Evolutionary conservation across 208 protist species (phyloP), one percentile per base, ranked within the genome.

Genomic region (Trypanosomatidae sp.): DNA sequence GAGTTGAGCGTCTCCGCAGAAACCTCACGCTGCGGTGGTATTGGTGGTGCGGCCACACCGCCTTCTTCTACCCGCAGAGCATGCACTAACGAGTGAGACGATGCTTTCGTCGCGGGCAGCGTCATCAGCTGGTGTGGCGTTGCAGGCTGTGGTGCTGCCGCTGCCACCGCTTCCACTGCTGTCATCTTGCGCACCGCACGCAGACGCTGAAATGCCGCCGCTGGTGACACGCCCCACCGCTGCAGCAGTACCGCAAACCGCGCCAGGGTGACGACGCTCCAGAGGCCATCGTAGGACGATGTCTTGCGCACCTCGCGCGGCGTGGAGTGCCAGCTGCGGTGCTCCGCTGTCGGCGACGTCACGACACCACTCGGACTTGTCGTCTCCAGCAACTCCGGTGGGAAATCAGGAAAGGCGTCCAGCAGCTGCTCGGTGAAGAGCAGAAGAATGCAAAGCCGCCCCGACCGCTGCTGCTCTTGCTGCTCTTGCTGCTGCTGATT

Each of bases 391-490:
- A 88, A 28, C 36, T 78, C 73, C 1, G 55, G 33, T 28, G 86
- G 83, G 47, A 88, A 86, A 1, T 33, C 64, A 0, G 83, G 80
- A 19, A 88, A 49, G 19, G 46, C 44, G 33, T 28, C 28, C 19
- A 80, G 62, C 30, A 91, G 68, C 72, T 87, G 76, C 15, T 85
- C 77, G 1, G 86, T 62, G 49, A 88, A 84, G 25, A 91, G 76
- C 8, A 91, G 71, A 33, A 80, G 78, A 2, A 81, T 69, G 55
- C 28, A 13, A 10, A 43, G 47, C 3, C 49, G 33, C 8, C 13
- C 43, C 10, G 43, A 39, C 6, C 22, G 3, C 13, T 15, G 17
- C 39, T 44, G 2, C 1, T 8, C 59, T 22, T 15, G 36, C 36
- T 30, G 33, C n/a, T 43, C 6, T 43, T 64, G 59, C 17, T 64